Percentiles rank a stretch among this genome's conserved stretches.
These are phyloP conservation scores for Metschnikowia henanensis DNA, from an alignment of 805 yeast species.

Conservation along the genomic window DNA sequence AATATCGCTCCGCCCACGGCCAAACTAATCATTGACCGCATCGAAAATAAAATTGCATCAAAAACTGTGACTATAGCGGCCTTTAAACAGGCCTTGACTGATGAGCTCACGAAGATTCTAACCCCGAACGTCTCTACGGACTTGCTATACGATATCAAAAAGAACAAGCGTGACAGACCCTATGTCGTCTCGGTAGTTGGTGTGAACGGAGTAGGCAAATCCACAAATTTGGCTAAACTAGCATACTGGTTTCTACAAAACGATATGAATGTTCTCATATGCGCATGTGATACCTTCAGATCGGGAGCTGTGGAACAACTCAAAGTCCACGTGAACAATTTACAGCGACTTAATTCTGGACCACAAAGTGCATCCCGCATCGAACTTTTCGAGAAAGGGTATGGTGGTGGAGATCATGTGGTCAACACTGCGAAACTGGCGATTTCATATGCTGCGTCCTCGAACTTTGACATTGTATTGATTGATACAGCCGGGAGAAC, in stretches of 20 bases:
- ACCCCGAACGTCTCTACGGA: constrained; percentile 94
- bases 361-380: constrained; percentile 45
- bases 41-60: constrained; percentile 64
- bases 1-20: constrained; percentile 94
- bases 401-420: constrained; percentile 94
- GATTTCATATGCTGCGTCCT: constrained; percentile 69
- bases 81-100: constrained; percentile 63
- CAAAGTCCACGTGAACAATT: constrained; percentile 87
- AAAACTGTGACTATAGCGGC: constrained; percentile 71
- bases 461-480: constrained; percentile 78
- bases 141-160: constrained; percentile 75
- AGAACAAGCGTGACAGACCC: constrained; percentile 50
- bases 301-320: constrained; percentile 99
- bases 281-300: constrained; percentile 97
- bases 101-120: constrained; percentile 70
- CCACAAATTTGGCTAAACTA: constrained; percentile 89
- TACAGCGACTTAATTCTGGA: constrained; percentile 61
- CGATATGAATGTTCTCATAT: constrained; percentile 79
- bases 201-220: constrained; percentile 97
- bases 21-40: constrained; percentile 62
- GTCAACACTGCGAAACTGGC: constrained; percentile 93
- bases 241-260: constrained; percentile 96
- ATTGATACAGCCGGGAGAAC: constrained; percentile 98
- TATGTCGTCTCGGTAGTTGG: constrained; percentile 98
- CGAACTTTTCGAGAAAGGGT: constrained; percentile 90